Conservation (phyloP, 1,284 basidiomycete genomes). For the Neonothopanus nambi region DNA sequence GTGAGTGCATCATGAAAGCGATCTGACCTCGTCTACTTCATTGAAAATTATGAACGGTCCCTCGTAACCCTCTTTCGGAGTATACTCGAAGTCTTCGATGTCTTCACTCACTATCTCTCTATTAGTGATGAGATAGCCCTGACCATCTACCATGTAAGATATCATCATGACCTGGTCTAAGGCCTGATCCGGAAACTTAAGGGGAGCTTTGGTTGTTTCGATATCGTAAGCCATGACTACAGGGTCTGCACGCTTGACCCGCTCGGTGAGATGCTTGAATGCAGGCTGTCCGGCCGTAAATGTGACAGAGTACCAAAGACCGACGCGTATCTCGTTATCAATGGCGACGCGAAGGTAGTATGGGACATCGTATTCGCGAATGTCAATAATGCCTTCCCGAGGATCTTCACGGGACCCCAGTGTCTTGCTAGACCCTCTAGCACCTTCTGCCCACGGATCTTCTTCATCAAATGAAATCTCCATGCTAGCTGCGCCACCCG, state of each 20-base stretch:
- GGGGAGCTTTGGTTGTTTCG: slow-evolving; percentile 96
- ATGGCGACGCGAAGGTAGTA: slow-evolving; percentile 99
- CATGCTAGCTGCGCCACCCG: slow-evolving; percentile 45
- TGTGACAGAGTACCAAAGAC: slow-evolving; percentile 92
- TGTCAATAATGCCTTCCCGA: slow-evolving; percentile 89
- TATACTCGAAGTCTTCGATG: slow-evolving; percentile 99
- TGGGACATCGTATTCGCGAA: slow-evolving; percentile 95
- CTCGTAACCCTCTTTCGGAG: slow-evolving; percentile 96
- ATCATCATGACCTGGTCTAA: slow-evolving; percentile 99
- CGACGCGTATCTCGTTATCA: slow-evolving; percentile 96
- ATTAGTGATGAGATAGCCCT: slow-evolving; percentile 98
- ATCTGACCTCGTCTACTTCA: slow-evolving; percentile 84
- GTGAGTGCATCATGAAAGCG: background rate
- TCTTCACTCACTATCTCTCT: slow-evolving; percentile 97
- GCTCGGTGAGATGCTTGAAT: slow-evolving; percentile 75
- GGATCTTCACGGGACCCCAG: slow-evolving; percentile 55
- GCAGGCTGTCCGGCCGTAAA: slow-evolving; percentile 82
- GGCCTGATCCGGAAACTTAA: slow-evolving; percentile 97
- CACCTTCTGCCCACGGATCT: slow-evolving; percentile 2
- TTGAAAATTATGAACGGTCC: slow-evolving; percentile 98
- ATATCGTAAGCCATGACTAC: slow-evolving; percentile 99
- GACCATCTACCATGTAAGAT: slow-evolving; percentile 96
- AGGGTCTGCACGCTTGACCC: slow-evolving; percentile 98
- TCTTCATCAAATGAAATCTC: slow-evolving; percentile 72
- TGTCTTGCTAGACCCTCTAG: slow-evolving; percentile 3